Percentiles rank a stretch among this genome's conserved stretches.
Evolutionary conservation across 331 rosid genomes (phyloP).

Genomic region (Rosa hybrid): DNA sequence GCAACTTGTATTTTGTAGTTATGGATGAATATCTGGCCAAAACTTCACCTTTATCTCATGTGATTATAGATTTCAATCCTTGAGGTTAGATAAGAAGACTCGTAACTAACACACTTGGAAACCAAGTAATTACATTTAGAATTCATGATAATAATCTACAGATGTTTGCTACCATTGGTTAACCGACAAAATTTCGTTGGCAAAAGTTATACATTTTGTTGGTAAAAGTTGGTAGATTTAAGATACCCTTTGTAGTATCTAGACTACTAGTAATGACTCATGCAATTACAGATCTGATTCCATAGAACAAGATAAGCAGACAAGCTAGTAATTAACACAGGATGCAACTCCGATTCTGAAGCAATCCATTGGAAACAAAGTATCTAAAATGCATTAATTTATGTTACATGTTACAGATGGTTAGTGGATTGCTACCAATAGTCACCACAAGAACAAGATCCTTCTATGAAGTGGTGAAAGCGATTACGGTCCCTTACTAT

Average conservation of each 20-base stretch:
- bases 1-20: background rate
- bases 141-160: background rate
- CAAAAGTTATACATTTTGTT: no score
- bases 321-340: background rate
- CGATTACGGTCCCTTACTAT: constrained; percentile 64
- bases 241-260: no score
- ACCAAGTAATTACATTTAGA: background rate
- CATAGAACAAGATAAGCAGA: no score
- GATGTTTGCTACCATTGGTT: background rate
- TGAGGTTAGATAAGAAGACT: background rate
- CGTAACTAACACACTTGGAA: background rate
- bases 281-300: no score
- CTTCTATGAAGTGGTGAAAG: constrained; percentile 63
- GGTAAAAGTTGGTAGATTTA: no score
- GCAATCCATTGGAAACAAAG: no score
- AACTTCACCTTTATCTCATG: background rate
- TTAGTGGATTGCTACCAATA: constrained; percentile 39
- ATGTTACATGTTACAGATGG: background rate
- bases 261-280: no score
- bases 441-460: constrained; percentile 60
- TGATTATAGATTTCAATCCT: background rate
- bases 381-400: background rate
- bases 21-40: constrained; percentile 2
- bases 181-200: no score
- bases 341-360: background rate